Evolutionary conservation across 108 stramenopile genomes (phyloP), one percentile per base, ranked within the genome.

Genomic region (Stephanodiscus minutulus): DNA sequence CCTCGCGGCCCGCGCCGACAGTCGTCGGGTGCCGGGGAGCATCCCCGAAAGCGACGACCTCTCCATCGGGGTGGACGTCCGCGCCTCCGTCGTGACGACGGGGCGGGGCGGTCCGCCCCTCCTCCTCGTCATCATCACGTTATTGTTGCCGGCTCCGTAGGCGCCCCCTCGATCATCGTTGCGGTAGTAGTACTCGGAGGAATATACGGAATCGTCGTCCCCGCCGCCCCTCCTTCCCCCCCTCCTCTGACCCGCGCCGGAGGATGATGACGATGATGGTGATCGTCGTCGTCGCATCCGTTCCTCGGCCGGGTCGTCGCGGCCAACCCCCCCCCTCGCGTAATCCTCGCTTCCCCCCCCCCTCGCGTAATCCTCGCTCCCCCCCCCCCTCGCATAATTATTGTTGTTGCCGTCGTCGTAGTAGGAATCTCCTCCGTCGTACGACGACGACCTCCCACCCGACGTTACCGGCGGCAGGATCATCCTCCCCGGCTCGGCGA

Each of bases 51-150:
- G 36, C 7, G 39, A 17, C 3, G 59, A 64, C 33, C 46, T 11
- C 49, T 64, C 28, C 17, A 20, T 7, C 12, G 49, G 15, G 8
- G 25, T 50, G 18, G 33, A 50, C 64, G 49, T 64, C 8, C 28
- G 24, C 22, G 64, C 49, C 22, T 64, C 64, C n/a, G 49, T 46
- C 27, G 28, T 48, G 17, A 64, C 35, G 22, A 46, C 22, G 4
- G 64, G 64, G 49, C 44, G 61, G 5, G 64, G 46, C 5, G 27
- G 18, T 1, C 31, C 64, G 22, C 22, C 46, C 64, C 41, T 64
- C 37, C 29, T 47, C 64, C 24, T 64, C 64, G 39, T 64, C 18
- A 48, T 44, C 43, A 13, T 13, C 2, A n/a, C n/a, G n/a, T n/a
- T n/a, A n/a, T n/a, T n/a, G n/a, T 11, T 8, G 11, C 50, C 3